Evolutionary conservation across 2,329 filamentous ascomycete species (phyloP).

Genomic region (Zasmidium citrigriseum): DNA sequence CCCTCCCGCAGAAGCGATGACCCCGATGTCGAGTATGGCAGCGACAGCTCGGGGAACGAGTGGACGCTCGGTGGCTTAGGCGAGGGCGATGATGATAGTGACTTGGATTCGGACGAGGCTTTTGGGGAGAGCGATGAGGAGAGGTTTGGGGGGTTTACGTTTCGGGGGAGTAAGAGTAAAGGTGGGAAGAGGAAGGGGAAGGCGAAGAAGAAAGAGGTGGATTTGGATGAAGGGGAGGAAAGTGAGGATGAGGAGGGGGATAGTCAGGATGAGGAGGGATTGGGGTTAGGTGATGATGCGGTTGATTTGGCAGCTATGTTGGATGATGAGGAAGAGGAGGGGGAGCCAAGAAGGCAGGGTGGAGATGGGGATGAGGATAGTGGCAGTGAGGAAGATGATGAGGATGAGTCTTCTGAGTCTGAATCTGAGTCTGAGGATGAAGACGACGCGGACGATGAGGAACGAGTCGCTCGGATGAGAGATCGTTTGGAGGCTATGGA

Average conservation of each 20-base stretch:
- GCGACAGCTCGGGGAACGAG: conserved; percentile 81
- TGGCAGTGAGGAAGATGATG: conserved; percentile 59
- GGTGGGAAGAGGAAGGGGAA: conserved; percentile 46
- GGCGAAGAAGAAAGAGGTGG: conserved; percentile 42
- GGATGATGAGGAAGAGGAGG: conserved; percentile 56
- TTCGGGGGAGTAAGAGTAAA: conserved; percentile 60
- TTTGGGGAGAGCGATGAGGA: conserved; percentile 89
- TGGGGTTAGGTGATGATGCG: conserved; percentile 58
- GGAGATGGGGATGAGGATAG: conserved; percentile 43
- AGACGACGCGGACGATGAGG: conserved; percentile 51
- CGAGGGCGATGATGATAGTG: conserved; percentile 66
- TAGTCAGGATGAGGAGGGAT: conserved; percentile 53
- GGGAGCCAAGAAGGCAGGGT: conserved; percentile 37
- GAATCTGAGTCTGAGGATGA: conserved; percentile 51
- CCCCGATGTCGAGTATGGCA: conserved; percentile 67
- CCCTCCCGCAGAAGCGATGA: conserved; percentile 31
- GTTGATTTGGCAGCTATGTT: conserved; percentile 64
- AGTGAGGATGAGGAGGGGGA: conserved; percentile 47
- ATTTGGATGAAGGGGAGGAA: conserved; percentile 51
- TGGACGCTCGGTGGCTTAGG: conserved; percentile 74
- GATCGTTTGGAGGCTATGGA: conserved; percentile 53
- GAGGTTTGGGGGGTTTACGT: conserved; percentile 74
- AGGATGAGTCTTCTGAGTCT: conserved; percentile 27
- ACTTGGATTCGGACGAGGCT: conserved; percentile 75
- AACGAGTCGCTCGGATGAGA: conserved; percentile 64